Percentiles rank a stretch among this genome's conserved stretches.
phyloP scores from a whole-genome alignment of 768 basidiomycete genomes.

The Xerocomellus amylosporus region DNA sequence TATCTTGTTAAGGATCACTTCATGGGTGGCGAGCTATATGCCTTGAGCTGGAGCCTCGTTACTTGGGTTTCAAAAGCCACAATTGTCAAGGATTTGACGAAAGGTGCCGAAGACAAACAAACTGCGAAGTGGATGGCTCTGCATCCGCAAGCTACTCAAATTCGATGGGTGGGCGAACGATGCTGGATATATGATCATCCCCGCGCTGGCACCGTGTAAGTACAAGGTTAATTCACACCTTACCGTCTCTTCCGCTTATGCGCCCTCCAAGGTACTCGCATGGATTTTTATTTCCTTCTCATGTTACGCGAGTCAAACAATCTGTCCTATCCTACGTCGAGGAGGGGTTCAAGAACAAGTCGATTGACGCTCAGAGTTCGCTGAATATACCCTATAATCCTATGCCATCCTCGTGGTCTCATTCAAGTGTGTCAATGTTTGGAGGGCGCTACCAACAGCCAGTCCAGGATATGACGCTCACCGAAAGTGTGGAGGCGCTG shows the following conservation, averaged over 20 bases:
- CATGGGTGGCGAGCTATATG: slow-evolving; percentile 96
- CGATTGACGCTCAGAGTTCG: slow-evolving; percentile 27
- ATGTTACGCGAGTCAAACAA: slow-evolving; percentile 65
- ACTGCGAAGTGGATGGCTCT: slow-evolving; percentile 88
- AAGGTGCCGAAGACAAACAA: slow-evolving; percentile 91
- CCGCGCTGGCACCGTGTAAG: slow-evolving; percentile 87
- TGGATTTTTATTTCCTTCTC: slow-evolving; percentile 92
- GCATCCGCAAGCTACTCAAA: slow-evolving; percentile 73
- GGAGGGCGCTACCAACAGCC: slow-evolving; percentile 73
- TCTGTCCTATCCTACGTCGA: slow-evolving; percentile 54
- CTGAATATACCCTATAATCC: slow-evolving; percentile 28
- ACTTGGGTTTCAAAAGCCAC: slow-evolving; percentile 82
- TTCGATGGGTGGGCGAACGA: slow-evolving; percentile 88
- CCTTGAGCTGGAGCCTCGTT: slow-evolving; percentile 83
- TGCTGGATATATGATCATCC: slow-evolving; percentile 99
- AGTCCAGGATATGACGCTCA: slow-evolving; percentile 56
- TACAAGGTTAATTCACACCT: slow-evolving; percentile 12
- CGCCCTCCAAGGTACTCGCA: slow-evolving; percentile 74
- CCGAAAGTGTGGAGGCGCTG: slow-evolving; percentile 83
- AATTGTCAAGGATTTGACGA: slow-evolving; percentile 58
- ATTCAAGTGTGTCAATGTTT: slow-evolving; percentile 86
- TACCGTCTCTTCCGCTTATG: slow-evolving; percentile 3
- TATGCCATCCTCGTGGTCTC: slow-evolving; percentile 63
- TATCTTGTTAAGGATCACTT: slow-evolving; percentile 90
- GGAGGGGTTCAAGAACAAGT: slow-evolving; percentile 37